These are phyloP conservation scores for Trypanosoma mega DNA, from an alignment of 208 protist species.

Conservation along the genomic window DNA sequence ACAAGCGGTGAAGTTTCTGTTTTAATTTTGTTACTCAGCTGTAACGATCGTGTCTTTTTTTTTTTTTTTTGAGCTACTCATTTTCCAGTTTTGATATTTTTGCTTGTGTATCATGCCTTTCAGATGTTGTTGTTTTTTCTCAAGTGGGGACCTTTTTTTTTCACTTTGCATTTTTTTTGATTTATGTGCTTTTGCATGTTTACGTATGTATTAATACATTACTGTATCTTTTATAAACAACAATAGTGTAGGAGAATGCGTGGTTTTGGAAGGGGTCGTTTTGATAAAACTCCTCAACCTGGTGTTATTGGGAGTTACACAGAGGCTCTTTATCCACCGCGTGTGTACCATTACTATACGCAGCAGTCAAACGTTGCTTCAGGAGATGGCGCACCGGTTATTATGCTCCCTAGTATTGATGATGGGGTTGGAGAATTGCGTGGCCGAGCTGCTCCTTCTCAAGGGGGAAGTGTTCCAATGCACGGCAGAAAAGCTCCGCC, in stretches of 20 bases:
- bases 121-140: background rate
- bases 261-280: constrained; percentile 35
- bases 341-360: constrained; percentile 68
- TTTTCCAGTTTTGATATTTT: constrained; percentile 6
- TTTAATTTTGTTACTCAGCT: no score
- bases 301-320: constrained; percentile 51
- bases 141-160: background rate
- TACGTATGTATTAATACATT: background rate
- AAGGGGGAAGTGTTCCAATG: constrained; percentile 5
- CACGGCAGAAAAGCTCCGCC: constrained; percentile 38
- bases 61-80: background rate
- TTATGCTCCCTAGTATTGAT: constrained; percentile 77
- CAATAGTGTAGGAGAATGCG: background rate
- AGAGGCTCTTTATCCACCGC: constrained; percentile 66
- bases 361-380: constrained; percentile 22
- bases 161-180: background rate
- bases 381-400: background rate
- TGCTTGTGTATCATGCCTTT: background rate
- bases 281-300: constrained; percentile 37
- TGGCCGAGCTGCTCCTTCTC: constrained; percentile 10
- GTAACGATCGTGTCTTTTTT: no score
- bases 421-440: constrained; percentile 23
- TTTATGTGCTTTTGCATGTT: background rate
- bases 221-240: background rate
- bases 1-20: no score